Conservation (phyloP, 352 stramenopile species). For the Globisporangium alternatum region DNA sequence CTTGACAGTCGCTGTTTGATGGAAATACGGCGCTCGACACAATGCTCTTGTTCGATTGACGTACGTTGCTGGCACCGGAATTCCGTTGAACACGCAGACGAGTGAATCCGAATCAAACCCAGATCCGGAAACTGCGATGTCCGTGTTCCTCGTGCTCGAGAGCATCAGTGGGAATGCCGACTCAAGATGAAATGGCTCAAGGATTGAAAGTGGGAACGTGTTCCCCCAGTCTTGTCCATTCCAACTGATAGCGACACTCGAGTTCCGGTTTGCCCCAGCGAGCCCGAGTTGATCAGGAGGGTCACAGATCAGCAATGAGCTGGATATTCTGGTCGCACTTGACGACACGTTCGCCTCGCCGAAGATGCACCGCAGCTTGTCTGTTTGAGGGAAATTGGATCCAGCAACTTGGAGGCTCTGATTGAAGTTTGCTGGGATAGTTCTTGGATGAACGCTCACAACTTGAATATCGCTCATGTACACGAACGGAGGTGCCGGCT, state of each 20-base stretch:
- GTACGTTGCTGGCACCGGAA: slow-evolving; percentile 25
- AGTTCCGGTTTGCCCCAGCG: neutral
- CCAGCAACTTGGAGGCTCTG: slow-evolving; percentile 28
- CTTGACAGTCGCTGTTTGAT: slow-evolving; percentile 13
- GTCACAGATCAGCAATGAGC: slow-evolving; percentile 27
- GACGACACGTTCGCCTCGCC: neutral
- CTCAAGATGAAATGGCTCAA: slow-evolving; percentile 22
- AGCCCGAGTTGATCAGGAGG: slow-evolving; percentile 3
- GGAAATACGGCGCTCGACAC: slow-evolving; percentile 29
- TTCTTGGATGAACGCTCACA: slow-evolving; percentile 12
- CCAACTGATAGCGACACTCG: slow-evolving; percentile 31
- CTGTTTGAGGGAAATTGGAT: slow-evolving; percentile 19
- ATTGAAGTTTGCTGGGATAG: slow-evolving; percentile 37
- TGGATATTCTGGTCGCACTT: slow-evolving; percentile 24
- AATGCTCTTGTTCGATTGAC: slow-evolving; percentile 28
- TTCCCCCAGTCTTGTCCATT: slow-evolving; percentile 51
- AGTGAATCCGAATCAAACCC: slow-evolving; percentile 36
- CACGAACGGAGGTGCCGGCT: slow-evolving; percentile 27
- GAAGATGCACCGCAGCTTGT: slow-evolving; percentile 28
- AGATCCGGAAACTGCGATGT: slow-evolving; percentile 27
- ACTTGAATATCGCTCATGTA: slow-evolving; percentile 28
- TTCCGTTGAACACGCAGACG: slow-evolving; percentile 36
- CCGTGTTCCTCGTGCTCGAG: slow-evolving; percentile 14
- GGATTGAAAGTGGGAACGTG: slow-evolving; percentile 12
- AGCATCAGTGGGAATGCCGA: slow-evolving; percentile 25